Evolutionary conservation across 345 rosid species (phyloP), one percentile per base, ranked within the genome.

Genomic region (Melaleuca quinquenervia): DNA sequence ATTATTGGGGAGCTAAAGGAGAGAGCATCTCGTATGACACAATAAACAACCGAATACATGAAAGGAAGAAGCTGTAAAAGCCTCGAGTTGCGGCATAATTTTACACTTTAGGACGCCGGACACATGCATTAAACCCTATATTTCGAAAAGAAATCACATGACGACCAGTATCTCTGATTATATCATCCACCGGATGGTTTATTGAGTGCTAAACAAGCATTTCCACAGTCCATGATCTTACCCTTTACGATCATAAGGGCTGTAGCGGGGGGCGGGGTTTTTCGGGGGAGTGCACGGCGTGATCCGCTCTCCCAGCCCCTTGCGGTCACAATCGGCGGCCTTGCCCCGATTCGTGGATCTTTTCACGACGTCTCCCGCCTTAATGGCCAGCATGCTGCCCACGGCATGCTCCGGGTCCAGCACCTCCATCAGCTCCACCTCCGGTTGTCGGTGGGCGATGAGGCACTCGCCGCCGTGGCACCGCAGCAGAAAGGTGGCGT

Each of bases 301-400:
- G 62, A 3, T 1, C 27, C 60, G 11, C 4, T 2, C 41, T 55
- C 27, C 60, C 60, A 5, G 11, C n/a, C n/a, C 60, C 3, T 4
- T 9, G 22, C 27, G 11, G 60, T n/a, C 60, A 9, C 60, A 55
- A 24, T 0, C 1, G 60, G 60, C 13, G 60, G 60, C 12, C 2
- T 9, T 3, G n/a, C 3, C 5, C 27, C 12, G 5, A 22, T 22
- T 55, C 13, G 0, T 5, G 0, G 27, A 3, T 5, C 5, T 12
- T 22, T 3, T 11, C 2, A 12, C 1, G n/a, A 24, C 13, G n/a
- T 4, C 11, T 55, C 27, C 6, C 0, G 60, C 27, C 24, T 2
- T 55, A 13, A 10, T 0, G 60, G 10, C 6, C 14, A 55, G 3
- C 11, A 55, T 24, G 62, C 27, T 11, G 6, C 7, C 29, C n/a